phyloP scores from a whole-genome alignment of 2,329 filamentous ascomycete genomes.

The Ramularia endophylla region DNA sequence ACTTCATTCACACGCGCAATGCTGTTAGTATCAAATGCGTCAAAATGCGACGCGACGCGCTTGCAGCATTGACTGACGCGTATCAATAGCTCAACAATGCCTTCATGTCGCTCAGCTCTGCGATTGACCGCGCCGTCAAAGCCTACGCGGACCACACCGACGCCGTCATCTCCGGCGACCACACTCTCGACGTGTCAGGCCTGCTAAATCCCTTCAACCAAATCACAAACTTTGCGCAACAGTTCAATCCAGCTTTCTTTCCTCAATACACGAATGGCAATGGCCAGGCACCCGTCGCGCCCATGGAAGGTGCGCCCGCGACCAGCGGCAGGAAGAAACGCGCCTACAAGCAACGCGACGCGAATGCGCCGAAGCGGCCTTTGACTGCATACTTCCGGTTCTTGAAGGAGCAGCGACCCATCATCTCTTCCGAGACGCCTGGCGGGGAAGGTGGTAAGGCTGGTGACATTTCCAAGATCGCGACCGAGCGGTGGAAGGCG shows the following conservation, averaged over 20 bases:
- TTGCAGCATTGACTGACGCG: neutral
- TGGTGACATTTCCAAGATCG: slow-evolving; percentile 81
- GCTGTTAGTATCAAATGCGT: slow-evolving; percentile 14
- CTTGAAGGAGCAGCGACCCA: slow-evolving; percentile 78
- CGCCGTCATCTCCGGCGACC: slow-evolving; percentile 59
- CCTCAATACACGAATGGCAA: neutral
- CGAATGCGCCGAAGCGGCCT: slow-evolving; percentile 90
- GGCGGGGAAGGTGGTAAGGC: slow-evolving; percentile 65
- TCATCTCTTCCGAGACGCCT: slow-evolving; percentile 60
- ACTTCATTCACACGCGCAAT: slow-evolving; percentile 20
- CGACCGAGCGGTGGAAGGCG: slow-evolving; percentile 75
- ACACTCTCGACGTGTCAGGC: slow-evolving; percentile 28
- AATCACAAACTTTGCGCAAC: slow-evolving; percentile 21
- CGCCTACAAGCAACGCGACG: slow-evolving; percentile 57
- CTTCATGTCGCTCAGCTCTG: slow-evolving; percentile 70
- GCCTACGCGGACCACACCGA: slow-evolving; percentile 88
- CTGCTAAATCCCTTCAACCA: slow-evolving; percentile 25
- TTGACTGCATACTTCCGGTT: slow-evolving; percentile 94
- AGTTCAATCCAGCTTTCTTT: slow-evolving; percentile 3
- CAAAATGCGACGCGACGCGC: no score
- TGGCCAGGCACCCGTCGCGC: neutral
- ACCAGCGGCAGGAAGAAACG: slow-evolving; percentile 29
- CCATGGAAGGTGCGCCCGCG: slow-evolving; percentile 1
- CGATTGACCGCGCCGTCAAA: slow-evolving; percentile 71
- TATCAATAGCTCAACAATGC: slow-evolving; percentile 65